Evolutionary conservation across 2,329 filamentous ascomycete genomes (phyloP), one percentile per base, ranked within the genome.

Genomic region (Pezicula rhizophila): DNA sequence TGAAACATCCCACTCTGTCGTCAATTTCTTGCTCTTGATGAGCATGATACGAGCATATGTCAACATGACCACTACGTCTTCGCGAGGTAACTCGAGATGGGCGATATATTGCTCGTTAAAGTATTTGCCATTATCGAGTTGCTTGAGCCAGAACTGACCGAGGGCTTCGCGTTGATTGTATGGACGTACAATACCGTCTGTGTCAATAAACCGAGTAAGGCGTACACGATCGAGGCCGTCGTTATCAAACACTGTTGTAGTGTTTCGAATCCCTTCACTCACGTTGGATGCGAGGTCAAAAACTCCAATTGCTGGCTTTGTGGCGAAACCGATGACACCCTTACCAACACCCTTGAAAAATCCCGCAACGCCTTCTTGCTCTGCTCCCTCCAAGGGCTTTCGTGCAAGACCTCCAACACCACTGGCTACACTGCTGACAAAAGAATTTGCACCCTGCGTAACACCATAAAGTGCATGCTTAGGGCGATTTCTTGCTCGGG

Each of bases 281-380:
- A 99, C 86, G 66, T 96, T 97, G 63, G 90, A 96, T 1, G 95
- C 93, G 62, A 99, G 84, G 69, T 99, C 93, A 57, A 99, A 90
- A 18, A 96, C 89, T 48, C 95, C 93, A 50, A 99, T 95, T 6
- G 92, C 90, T 2, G 95, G 92, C 68, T 99, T 99, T 8, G 93
- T 99, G 2, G 91, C 90, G n/a, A 97, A 74, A 11, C 93, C 93
- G 2, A 97, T 77, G 17, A 97, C 77, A 17, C 93, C 93, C 71
- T 97, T 99, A 48, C 93, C 93, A 34, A 99, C 87, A 48, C 93
- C 93, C 72, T 99, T 99, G 70, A 99, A 88, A 71, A 99, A 99
- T 0, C 93, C 93, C 4, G 90, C 76, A 0, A 91, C 85, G 14
- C 93, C 93, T 69, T 97, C 95, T 64, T 93, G 91, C 68, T 99